These are phyloP conservation scores for Phoma herbarum DNA, from an alignment of 2,329 filamentous ascomycete genomes.

Conservation along the genomic window DNA sequence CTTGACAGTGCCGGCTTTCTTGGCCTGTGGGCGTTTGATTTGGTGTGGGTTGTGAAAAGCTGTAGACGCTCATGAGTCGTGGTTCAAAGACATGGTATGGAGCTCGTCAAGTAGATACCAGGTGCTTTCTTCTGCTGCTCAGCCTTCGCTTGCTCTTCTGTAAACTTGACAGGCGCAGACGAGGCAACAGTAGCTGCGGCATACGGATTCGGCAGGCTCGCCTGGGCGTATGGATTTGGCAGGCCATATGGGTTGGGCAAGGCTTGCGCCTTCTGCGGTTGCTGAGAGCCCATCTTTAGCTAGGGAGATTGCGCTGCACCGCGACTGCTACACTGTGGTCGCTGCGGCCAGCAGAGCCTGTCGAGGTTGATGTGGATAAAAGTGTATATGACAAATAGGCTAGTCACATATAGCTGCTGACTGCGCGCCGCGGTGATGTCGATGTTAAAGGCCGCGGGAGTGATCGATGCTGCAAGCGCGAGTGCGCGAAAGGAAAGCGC, in stretches of 20 bases:
- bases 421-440: slow-evolving; percentile 1
- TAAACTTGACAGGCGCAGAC: slow-evolving; percentile 40
- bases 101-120: slow-evolving; percentile 43
- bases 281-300: slow-evolving; percentile 37
- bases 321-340: slow-evolving; percentile 9
- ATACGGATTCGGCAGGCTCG: slow-evolving; percentile 42
- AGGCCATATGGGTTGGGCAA: slow-evolving; percentile 40
- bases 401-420: neutral
- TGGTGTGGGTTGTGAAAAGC: slow-evolving; percentile 46
- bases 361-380: neutral
- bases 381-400: neutral
- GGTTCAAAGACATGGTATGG: slow-evolving; percentile 30
- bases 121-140: slow-evolving; percentile 45
- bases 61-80: slow-evolving; percentile 42
- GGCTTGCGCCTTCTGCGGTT: slow-evolving; percentile 35
- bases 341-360: neutral
- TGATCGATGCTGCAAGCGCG: slow-evolving; percentile 10
- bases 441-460: neutral
- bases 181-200: slow-evolving; percentile 38
- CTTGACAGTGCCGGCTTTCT: slow-evolving; percentile 35
- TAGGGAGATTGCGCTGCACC: slow-evolving; percentile 11
- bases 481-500: slow-evolving; percentile 14
- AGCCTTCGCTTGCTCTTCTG: slow-evolving; percentile 44
- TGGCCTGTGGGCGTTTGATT: slow-evolving; percentile 47
- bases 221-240: slow-evolving; percentile 40